Base-by-base conservation (phyloP, 495 filamentous ascomycete genomes). In the Pyrenula massariospora region DNA sequence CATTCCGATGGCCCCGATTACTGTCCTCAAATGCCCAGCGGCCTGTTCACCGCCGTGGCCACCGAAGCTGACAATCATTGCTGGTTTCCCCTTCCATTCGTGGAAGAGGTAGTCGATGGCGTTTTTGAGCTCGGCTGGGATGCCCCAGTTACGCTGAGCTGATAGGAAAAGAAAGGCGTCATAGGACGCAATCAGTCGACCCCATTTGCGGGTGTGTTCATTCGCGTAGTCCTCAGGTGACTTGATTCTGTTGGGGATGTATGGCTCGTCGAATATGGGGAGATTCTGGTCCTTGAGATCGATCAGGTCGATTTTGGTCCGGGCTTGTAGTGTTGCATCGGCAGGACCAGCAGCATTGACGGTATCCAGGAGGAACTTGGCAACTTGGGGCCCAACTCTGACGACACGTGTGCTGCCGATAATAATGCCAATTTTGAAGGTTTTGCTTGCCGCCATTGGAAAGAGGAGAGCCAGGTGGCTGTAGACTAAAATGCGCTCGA, bases 71-170 rank as follows among this genome's bases (percentile, higher is more conserved):
- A 84, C 73, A 57, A 84, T 72, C 55, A 67, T 69, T 20, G 75
- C 75, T 0, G 80, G 76, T 65, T 84, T 84, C 24, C 76, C 78
- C 54, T 65, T 72, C 81, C 81, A 84, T 63, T 85, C 81, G 59
- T 79, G 60, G 50, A 70, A 68, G 0, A 85, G 70, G 61, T 82
- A 84, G 62, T 85, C 81, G 51, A 85, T 74, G 15, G 82, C 82
- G 62, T 84, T 84, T 68, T 84, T 84, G 49, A 81, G 58, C 24
- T 70, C 75, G 0, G 79, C 81, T 0, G 80, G 70, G 42, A 77
- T 68, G 19, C 73, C 68, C 73, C 75, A 79, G 64, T 81, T 79
- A 60, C 79, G 78, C 63, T 80, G 76, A 5, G 75, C 77, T 10
- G 73, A 73, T 19, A 85, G 73, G 56, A 87, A 78, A 55, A 86